Conservation (phyloP, 106 monocot genomes). For the Dioscorea alata region DNA sequence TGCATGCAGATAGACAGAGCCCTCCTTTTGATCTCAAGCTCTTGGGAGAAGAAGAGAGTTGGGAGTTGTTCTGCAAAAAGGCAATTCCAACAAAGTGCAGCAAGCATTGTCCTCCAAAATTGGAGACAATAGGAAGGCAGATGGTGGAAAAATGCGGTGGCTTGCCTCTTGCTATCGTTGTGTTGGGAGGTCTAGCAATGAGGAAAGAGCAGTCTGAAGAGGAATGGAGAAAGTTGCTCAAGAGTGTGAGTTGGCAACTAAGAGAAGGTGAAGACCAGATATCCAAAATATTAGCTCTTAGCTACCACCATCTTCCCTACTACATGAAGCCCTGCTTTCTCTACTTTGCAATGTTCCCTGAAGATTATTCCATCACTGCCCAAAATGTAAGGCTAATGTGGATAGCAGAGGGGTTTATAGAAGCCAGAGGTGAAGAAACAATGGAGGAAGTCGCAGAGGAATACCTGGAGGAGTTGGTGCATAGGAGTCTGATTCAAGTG, state of each 20-base stretch:
- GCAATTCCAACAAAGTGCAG: not conserved
- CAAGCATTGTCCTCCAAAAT: not conserved
- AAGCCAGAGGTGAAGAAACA: not conserved
- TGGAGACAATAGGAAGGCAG: slow-evolving; percentile 1
- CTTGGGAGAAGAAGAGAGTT: slow-evolving; percentile 4
- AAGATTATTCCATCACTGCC: not conserved
- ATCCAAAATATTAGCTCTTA: slow-evolving; percentile 4
- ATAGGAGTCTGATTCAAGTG: not conserved
- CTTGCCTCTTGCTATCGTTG: slow-evolving; percentile 5
- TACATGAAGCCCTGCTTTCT: slow-evolving; percentile 18
- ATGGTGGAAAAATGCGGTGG: slow-evolving; percentile 2
- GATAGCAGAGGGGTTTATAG: slow-evolving; percentile 15
- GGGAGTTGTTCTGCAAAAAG: slow-evolving; percentile 8
- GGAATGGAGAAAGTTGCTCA: not conserved
- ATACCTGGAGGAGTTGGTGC: slow-evolving; percentile 14
- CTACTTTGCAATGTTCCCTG: slow-evolving; percentile 7
- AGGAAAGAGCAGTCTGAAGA: not conserved
- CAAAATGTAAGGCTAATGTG: not conserved
- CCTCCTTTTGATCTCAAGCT: not conserved
- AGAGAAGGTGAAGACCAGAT: not conserved
- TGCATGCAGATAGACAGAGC: not conserved
- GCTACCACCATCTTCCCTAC: slow-evolving; percentile 10
- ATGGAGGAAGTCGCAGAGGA: slow-evolving; percentile 15
- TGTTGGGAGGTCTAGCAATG: slow-evolving; percentile 1
- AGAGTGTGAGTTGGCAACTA: not conserved